Evolutionary conservation across 1,139 yeast genomes (phyloP), one percentile per base, ranked within the genome.

Genomic region (Blastobotrys capitulatus): DNA sequence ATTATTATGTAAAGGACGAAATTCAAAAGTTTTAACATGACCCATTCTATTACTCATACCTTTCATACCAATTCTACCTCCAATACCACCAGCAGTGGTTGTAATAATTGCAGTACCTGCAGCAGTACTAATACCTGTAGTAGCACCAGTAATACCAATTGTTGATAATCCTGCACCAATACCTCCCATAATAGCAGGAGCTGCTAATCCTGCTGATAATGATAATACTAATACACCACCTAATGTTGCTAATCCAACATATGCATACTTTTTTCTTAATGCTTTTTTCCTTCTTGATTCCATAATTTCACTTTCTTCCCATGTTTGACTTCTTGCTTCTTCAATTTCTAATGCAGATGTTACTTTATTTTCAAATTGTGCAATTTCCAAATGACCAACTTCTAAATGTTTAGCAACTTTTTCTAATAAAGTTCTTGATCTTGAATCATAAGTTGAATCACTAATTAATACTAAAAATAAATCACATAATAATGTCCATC

Each of bases 101-200:
- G 98, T 90, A 44, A 94, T 95, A 38, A 90, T 78, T 0, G 96
- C 90, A 12, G 97, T 87, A 41, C 99, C 98, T 26, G 97, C 98
- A 1, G 94, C 88, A 43, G 98, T 98, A 0, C 97, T 97, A 37
- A 94, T 71, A 59, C 94, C 92, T 1, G 95, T 87, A 18, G 88
- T 70, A 0, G 98, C 89, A 19, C 99, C 98, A 1, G 87, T 75
- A 26, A 94, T 86, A 26, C 99, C 99, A 29, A 92, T 81, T 0
- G 98, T 92, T 0, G 97, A 84, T 42, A 94, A 73, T 10, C 98
- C 99, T 2, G 98, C 97, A 1, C 98, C 98, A 26, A 94, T 65
- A 59, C 99, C 98, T 1, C 97, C 97, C 42, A 98, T 98, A 61
- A 94, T 94, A 4, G 94, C 96, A 0, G 99, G 99, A 0, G 98